These are phyloP conservation scores for Gonapodya prolifera DNA, from an alignment of 192 early-diverging fungal genomes.

Conservation along the genomic window DNA sequence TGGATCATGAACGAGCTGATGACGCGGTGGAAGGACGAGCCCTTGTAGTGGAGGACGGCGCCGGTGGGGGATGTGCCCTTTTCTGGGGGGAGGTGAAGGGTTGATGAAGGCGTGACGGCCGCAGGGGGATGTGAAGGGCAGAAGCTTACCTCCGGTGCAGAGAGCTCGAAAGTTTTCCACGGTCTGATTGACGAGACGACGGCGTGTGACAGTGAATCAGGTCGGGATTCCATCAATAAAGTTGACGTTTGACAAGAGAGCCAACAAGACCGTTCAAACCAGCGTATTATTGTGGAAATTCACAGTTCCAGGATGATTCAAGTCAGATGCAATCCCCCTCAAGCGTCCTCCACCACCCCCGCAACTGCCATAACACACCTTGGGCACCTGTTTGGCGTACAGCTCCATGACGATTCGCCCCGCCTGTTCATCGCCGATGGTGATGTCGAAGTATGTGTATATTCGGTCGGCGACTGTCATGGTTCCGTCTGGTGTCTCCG, in stretches of 20 bases:
- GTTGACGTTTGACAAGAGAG: neutral
- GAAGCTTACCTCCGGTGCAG: slow-evolving; percentile 42
- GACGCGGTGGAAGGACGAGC: slow-evolving; percentile 49
- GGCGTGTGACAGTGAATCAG: slow-evolving; percentile 61
- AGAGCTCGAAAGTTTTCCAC: slow-evolving; percentile 73
- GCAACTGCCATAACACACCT: too few relatives aligned
- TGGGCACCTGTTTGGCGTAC: neutral
- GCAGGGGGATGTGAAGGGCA: neutral
- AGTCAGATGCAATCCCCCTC: too few relatives aligned
- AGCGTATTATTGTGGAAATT: neutral
- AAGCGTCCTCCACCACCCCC: too few relatives aligned
- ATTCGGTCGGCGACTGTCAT: too few relatives aligned
- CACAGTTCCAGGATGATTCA: neutral
- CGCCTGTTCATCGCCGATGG: slow-evolving; percentile 55
- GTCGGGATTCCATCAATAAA: slow-evolving; percentile 46
- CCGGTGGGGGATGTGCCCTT: slow-evolving; percentile 52
- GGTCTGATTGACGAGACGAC: too few relatives aligned
- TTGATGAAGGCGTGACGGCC: neutral
- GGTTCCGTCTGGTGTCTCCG: too few relatives aligned
- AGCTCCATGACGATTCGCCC: slow-evolving; percentile 67
- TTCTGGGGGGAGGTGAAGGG: slow-evolving; percentile 29
- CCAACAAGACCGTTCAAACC: neutral
- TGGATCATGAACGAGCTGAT: slow-evolving; percentile 93
- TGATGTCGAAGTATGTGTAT: slow-evolving; percentile 93
- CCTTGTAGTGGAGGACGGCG: slow-evolving; percentile 65